Evolutionary conservation across 129 eudicot species (phyloP), one percentile per base, ranked within the genome.

Genomic region (Chrysanthemum lavandulifolium): DNA sequence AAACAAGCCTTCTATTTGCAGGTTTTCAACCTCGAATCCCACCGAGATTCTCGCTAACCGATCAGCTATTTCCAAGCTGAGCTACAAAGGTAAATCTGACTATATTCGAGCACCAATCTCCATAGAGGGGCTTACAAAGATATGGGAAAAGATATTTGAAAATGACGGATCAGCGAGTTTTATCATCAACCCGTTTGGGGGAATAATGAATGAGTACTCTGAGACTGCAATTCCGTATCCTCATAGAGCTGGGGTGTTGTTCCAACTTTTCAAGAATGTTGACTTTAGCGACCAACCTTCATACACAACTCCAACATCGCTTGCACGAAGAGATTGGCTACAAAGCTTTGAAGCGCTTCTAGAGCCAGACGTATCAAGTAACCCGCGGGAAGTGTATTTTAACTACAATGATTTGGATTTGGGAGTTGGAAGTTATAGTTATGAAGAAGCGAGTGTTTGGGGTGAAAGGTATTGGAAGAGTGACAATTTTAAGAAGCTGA

Each of bases 1-100:
- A 77, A 33, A 49, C 88, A 1, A 23, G 43, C 31, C 53, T 72
- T 11, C 31, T n/a, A 18, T 67, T 72, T 2, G 53, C 12, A 33
- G 68, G 68, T 63, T 31, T 5, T 5, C 68, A 13, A 21, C 23
- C 1, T 21, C 23, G 23, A 21, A 0, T 1, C 23, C 23, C 23
- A 21, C 23, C 23, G 23, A 84, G 53, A 59, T 51, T 31, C 72
- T 79, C 53, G 27, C 63, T 4, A 54, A 72, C 27, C 50, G 81
- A 60, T 40, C 65, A 61, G n/a, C 13, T 63, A 15, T 5, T 16
- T 0, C 2, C 13, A 68, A 0, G 13, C 13, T 15, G 0, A 11
- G 33, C 31, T 2, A 50, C 45, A 84, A 84, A 27, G 73, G 21
- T 2, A 84, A 78, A 52, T 65, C 80, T 13, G 85, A 85, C 49